Base-by-base conservation (phyloP, 768 basidiomycete species). In the Chiua virens region DNA sequence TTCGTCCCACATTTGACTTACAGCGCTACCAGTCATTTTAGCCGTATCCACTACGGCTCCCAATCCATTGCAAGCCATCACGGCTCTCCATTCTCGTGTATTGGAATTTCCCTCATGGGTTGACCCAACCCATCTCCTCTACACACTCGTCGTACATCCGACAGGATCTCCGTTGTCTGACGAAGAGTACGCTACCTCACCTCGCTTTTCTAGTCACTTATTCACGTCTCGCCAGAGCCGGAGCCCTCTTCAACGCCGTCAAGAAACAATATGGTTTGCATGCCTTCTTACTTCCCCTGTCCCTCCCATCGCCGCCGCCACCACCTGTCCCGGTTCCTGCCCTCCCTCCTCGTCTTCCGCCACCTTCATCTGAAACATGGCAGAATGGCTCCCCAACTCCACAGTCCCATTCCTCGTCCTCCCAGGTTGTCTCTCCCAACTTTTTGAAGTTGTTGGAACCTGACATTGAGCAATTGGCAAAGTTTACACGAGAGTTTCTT, bases 251-350 rank as follows among this genome's bases (percentile, higher is more conserved):
- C 66, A 93, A 92, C 59, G 91, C 90, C 2, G 85, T 89, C 49
- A 93, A 89, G 77, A 92, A 89, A 66, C 90, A 92, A 64, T 88
- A 81, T 67, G 90, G 89, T 15, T 71, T 92, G 14, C 84, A 92
- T 62, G 81, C 80, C 45, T 88, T 86, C 65, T 75, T 93, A 11
- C 79, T 93, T 32, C 65, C 80, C 14, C 73, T 93, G 4, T 65
- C 70, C 22, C 70, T 90, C 22, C 87, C 86, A 13, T 78, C 73
- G 8, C 77, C 83, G 11, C 79, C 81, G 0, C 87, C 88, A 0
- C 68, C 81, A 14, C 82, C 87, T 9, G 80, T 92, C 4, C 79
- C 84, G 0, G 80, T 89, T 1, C 87, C 87, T 13, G 71, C 80
- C 17, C 73, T 79, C 1, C 71, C 81, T n/a, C 88, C 85, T 14